Evolutionary conservation across 1,284 basidiomycete species (phyloP).

Genomic region (Xerocomus cyaneibrunnescens): DNA sequence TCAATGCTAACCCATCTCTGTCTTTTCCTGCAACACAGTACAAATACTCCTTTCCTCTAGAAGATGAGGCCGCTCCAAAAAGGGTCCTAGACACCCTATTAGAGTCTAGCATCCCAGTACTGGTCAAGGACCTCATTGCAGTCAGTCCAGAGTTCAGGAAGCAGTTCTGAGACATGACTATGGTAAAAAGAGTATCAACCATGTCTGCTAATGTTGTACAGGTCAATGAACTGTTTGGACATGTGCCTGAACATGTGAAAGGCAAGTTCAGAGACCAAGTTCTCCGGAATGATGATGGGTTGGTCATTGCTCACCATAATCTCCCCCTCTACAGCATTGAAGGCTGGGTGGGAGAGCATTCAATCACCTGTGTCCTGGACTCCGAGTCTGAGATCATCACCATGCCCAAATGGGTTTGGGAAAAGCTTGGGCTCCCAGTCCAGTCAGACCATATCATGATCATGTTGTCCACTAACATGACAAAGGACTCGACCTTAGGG

Average conservation of each 20-base stretch:
- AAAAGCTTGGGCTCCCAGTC: background rate
- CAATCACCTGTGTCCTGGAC: no score
- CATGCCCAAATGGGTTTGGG: background rate
- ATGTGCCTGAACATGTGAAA: background rate
- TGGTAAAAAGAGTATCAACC: background rate
- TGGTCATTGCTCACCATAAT: background rate
- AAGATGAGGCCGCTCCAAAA: background rate
- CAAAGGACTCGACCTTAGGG: background rate
- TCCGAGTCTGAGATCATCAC: background rate
- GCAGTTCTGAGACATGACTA: background rate
- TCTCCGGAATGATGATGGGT: background rate
- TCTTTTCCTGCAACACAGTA: background rate
- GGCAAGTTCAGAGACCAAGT: background rate
- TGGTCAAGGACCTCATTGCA: background rate
- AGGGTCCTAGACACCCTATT: background rate
- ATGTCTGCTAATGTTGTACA: background rate
- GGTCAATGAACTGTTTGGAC: background rate
- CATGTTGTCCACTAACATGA: background rate
- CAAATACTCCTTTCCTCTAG: background rate
- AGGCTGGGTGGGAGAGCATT: no score
- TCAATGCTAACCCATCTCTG: background rate
- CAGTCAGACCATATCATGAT: background rate
- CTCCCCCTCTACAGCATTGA: background rate
- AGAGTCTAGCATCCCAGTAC: background rate
- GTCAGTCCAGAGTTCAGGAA: background rate